Evolutionary conservation across 2,329 filamentous ascomycete species (phyloP).

Genomic region (Pseudogymnoascus sp.): DNA sequence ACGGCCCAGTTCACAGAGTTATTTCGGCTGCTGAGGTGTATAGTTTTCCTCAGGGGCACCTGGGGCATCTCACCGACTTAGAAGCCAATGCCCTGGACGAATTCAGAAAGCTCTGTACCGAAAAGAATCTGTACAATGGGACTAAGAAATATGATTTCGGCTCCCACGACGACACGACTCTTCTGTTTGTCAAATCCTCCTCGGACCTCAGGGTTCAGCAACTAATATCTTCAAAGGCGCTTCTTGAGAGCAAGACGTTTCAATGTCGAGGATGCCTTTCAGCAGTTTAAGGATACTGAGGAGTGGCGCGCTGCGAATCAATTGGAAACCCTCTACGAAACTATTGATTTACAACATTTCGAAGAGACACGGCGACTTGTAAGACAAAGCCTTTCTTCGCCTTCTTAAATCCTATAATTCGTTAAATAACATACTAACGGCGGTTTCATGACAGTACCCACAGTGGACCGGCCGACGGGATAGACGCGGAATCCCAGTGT

Average conservation of each 20-base stretch:
- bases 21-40: conserved; percentile 32
- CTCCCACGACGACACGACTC: conserved; percentile 63
- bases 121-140: conserved; percentile 55
- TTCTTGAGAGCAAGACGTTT: conserved; percentile 83
- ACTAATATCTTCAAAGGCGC: conserved; percentile 46
- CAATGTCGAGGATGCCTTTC: conserved; percentile 66
- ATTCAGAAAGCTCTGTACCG: conserved; percentile 64
- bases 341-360: conserved; percentile 78
- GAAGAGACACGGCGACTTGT: conserved; percentile 74
- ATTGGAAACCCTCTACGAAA: conserved; percentile 73
- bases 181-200: conserved; percentile 49
- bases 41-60: conserved; percentile 68
- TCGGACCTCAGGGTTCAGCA: not conserved
- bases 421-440: conserved; percentile 19
- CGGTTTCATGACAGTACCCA: conserved; percentile 56
- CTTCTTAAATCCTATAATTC: not conserved
- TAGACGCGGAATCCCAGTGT: conserved; percentile 83
- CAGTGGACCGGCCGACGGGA: conserved; percentile 93
- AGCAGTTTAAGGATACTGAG: conserved; percentile 82
- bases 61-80: conserved; percentile 64
- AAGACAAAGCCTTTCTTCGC: conserved; percentile 23
- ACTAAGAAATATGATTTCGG: conserved; percentile 34
- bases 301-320: conserved; percentile 77
- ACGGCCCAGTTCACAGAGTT: conserved; percentile 21
- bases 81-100: conserved; percentile 61